These are phyloP conservation scores for Penicillium soppii DNA, from an alignment of 495 filamentous ascomycete genomes.

Conservation along the genomic window DNA sequence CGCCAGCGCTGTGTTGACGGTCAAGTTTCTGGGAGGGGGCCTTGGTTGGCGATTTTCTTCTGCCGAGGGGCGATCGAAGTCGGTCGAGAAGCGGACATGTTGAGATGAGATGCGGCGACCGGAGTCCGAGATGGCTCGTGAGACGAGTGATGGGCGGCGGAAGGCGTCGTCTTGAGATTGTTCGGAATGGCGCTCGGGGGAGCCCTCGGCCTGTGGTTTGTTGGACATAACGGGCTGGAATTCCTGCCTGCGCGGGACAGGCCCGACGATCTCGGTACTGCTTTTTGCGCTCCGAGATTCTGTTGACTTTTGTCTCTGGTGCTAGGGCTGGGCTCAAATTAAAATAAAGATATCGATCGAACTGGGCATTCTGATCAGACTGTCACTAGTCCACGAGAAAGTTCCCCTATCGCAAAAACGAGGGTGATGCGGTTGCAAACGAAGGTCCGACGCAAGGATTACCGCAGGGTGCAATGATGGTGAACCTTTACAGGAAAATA, in stretches of 20 bases:
- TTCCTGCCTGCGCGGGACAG: slow-evolving; percentile 15
- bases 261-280: slow-evolving; percentile 13
- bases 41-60: slow-evolving; percentile 23
- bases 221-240: slow-evolving; percentile 28
- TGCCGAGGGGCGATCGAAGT: slow-evolving; percentile 30
- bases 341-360: neutral
- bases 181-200: slow-evolving; percentile 10
- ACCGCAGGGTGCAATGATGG: neutral
- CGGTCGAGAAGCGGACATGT: slow-evolving; percentile 45
- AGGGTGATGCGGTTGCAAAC: neutral
- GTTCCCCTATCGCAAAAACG: slow-evolving; percentile 5
- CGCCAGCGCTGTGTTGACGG: slow-evolving; percentile 37
- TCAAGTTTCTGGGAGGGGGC: slow-evolving; percentile 35
- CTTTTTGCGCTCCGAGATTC: neutral
- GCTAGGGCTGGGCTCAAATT: neutral
- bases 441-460: neutral
- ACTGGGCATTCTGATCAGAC: neutral
- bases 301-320: neutral
- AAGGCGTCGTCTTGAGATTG: slow-evolving; percentile 8
- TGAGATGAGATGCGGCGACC: slow-evolving; percentile 35
- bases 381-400: neutral
- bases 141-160: slow-evolving; percentile 28
- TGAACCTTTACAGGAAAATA: neutral
- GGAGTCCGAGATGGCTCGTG: slow-evolving; percentile 35
- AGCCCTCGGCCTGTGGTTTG: too few relatives aligned